Evolutionary conservation across 768 basidiomycete species (phyloP).

Genomic region (Termitomyces sp.): DNA sequence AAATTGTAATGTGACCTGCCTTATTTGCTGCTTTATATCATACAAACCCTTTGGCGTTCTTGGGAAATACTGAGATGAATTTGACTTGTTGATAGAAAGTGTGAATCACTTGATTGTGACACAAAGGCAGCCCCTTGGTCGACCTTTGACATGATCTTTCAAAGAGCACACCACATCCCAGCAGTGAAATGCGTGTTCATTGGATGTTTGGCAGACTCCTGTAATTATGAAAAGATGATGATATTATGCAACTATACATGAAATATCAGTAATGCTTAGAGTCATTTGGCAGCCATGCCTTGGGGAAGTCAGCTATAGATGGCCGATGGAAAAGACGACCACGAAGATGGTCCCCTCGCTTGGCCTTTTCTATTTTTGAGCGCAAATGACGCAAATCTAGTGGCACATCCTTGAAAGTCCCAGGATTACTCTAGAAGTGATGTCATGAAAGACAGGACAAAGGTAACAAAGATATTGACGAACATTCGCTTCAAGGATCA

Average conservation of each 20-base stretch:
- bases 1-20: background rate
- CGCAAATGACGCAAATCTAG: slow-evolving; percentile 80
- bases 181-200: background rate
- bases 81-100: background rate
- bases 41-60: background rate
- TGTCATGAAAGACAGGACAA: background rate
- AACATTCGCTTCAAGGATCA: slow-evolving; percentile 85
- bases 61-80: background rate
- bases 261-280: background rate
- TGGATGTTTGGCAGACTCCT: background rate
- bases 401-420: slow-evolving; percentile 63
- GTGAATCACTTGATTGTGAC: background rate
- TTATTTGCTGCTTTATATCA: background rate
- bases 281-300: slow-evolving; percentile 69
- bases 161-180: background rate
- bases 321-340: slow-evolving; percentile 53
- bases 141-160: background rate
- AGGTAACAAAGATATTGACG: slow-evolving; percentile 27
- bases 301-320: slow-evolving; percentile 76
- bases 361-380: slow-evolving; percentile 68
- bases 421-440: slow-evolving; percentile 33
- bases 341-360: slow-evolving; percentile 65
- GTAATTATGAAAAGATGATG: background rate
- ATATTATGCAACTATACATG: slow-evolving; percentile 7
- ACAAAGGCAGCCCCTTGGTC: background rate